These are phyloP conservation scores for Seiridium unicorne DNA, from an alignment of 2,329 filamentous ascomycete species.

Conservation along the genomic window DNA sequence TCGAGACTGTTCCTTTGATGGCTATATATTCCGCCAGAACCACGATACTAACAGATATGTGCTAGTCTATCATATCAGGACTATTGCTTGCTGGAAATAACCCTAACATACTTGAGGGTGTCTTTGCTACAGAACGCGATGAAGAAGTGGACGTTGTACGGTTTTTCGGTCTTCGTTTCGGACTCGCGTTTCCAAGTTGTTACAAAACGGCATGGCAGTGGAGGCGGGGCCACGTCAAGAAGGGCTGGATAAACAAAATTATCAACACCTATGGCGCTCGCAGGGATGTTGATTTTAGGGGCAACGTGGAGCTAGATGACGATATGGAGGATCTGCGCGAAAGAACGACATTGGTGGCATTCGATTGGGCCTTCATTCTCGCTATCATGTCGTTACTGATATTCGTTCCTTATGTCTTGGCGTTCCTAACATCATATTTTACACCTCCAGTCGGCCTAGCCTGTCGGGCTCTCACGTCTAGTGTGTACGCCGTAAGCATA, in stretches of 20 bases:
- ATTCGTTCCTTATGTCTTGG: not conserved
- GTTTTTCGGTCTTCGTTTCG: conserved; percentile 1
- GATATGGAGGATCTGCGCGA: not conserved
- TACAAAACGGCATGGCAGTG: conserved; percentile 6
- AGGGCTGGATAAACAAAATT: conserved; percentile 1
- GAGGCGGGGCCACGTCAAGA: conserved; percentile 3
- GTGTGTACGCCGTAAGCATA: not conserved
- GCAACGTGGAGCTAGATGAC: not conserved
- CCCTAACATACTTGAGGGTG: not conserved
- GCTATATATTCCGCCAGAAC: no score
- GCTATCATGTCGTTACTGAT: not conserved
- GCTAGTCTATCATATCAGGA: not conserved
- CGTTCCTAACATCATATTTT: conserved; percentile 1
- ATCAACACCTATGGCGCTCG: not conserved
- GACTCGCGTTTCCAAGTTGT: conserved; percentile 4
- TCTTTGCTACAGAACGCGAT: not conserved
- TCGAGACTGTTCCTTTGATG: not conserved
- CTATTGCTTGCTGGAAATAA: not conserved
- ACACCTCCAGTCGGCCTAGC: not conserved
- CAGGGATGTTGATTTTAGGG: not conserved
- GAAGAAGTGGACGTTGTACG: not conserved
- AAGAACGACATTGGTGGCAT: not conserved
- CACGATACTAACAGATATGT: not conserved
- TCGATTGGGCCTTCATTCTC: conserved; percentile 3
- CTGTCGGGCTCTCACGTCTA: not conserved